Conservation (phyloP, 164 flowering plant species). For the Vitis labrusca region DNA sequence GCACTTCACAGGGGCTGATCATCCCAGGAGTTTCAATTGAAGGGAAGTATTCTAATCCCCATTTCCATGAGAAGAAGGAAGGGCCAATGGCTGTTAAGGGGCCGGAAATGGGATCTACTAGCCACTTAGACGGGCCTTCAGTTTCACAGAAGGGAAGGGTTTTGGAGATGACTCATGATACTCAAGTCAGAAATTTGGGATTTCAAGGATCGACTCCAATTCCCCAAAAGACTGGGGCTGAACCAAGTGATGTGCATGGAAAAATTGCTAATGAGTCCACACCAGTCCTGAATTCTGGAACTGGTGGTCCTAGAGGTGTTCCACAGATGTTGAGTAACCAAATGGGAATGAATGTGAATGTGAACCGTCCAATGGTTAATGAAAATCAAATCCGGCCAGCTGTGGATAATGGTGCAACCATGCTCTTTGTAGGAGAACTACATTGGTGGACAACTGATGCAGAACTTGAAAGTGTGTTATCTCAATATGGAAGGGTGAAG, state of each 20-base stretch:
- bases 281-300: conserved; percentile 27
- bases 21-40: conserved; percentile 41
- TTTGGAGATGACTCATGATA: conserved; percentile 29
- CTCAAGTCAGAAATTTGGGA: conserved; percentile 40
- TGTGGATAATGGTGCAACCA: conserved; percentile 53
- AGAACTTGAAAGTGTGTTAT: conserved; percentile 67
- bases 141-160: conserved; percentile 33
- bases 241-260: conserved; percentile 34
- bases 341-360: conserved; percentile 27
- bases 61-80: conserved; percentile 38
- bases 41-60: conserved; percentile 32
- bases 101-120: conserved; percentile 27
- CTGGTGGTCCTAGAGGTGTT: conserved; percentile 35
- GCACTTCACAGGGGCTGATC: conserved; percentile 24
- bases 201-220: conserved; percentile 44
- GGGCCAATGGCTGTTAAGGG: conserved; percentile 23
- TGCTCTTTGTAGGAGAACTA: conserved; percentile 82
- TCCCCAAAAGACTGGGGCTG: conserved; percentile 34
- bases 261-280: conserved; percentile 32
- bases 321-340: conserved; percentile 30
- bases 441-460: conserved; percentile 98
- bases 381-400: conserved; percentile 38
- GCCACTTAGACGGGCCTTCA: conserved; percentile 28
- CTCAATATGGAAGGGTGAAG: conserved; percentile 77
- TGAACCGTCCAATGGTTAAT: conserved; percentile 28